Conservation (phyloP, 805 yeast genomes). For the Cyberlindnera japonica region DNA sequence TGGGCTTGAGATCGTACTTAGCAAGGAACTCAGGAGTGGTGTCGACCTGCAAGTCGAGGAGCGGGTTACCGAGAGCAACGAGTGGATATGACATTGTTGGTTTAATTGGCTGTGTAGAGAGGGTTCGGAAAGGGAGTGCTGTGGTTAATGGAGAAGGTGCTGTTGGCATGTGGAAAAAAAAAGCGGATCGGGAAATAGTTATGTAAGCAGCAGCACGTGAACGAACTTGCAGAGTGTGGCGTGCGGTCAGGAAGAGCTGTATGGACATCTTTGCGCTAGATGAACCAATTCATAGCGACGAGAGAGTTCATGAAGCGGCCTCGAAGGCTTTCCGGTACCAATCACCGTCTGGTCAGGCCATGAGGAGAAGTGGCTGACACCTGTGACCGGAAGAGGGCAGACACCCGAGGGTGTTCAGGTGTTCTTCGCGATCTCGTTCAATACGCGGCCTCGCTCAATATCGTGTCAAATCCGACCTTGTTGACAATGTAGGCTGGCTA, state of each 20-base stretch:
- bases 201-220: too few species aligned
- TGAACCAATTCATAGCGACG: too few species aligned
- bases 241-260: too few species aligned
- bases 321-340: too few species aligned
- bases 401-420: not conserved
- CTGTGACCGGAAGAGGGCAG: too few species aligned
- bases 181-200: too few species aligned
- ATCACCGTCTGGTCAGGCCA: too few species aligned
- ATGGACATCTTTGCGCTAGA: too few species aligned
- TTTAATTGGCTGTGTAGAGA: not conserved
- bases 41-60: conserved; percentile 80
- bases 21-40: conserved; percentile 64
- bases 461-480: not conserved
- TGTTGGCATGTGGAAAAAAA: not conserved
- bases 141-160: not conserved
- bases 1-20: conserved; percentile 80
- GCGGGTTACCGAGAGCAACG: conserved; percentile 89
- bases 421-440: not conserved
- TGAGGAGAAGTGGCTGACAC: not conserved
- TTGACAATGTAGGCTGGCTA: not conserved
- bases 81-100: conserved; percentile 55
- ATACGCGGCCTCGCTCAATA: too few species aligned
- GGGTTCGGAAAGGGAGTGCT: not conserved
- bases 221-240: too few species aligned
- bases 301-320: too few species aligned